Evolutionary conservation across 176 grass and related monocot genomes (phyloP), one percentile per base, ranked within the genome.

Genomic region (Elaeis guineensis): DNA sequence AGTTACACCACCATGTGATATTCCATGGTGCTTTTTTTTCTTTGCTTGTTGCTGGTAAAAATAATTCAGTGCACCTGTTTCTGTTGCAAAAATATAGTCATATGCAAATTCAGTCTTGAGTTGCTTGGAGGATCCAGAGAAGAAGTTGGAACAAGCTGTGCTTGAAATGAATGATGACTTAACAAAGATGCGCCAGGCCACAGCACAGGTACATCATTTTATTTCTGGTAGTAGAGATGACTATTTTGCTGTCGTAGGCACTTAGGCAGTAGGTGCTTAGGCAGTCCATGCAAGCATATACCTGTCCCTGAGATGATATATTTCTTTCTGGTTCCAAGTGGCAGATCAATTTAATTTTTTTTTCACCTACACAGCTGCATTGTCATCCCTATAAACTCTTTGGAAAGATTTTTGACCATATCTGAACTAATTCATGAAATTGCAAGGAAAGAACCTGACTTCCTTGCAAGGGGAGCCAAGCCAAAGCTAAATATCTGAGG

Each of bases 141-240:
- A 98, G 82, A 98, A 93, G 49, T 84, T 98, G 61, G 94, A 98
- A 25, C 94, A 98, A 69, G 94, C 94, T 1, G 94, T 98, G 57
- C 50, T 98, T 39, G 94, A 98, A 64, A 98, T 98, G 94, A 98
- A 86, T 59, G 94, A 98, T 49, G 94, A 98, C 64, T 89, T 98
- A 49, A 92, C 78, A 53, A 98, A 98, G 75, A 92, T 98, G 94
- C 85, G 94, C 22, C 94, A 98, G 74, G 94, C 94, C 52, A 98
- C 94, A 61, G 94, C 94, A 59, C 94, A 98, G 79, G 94, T 98
- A 69, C 66, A 65, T 67, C 73, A 4, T n/a, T 21, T 12, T 21
- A 22, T 49, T 16, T 57, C 6, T 26, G 4, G 52, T 23, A 58
- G 16, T 49, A 56, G 64, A 70, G 30, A 21, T 19, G 49, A 56